Conservation (phyloP, 2,329 filamentous ascomycete species). For the Clonostachys sp. region DNA sequence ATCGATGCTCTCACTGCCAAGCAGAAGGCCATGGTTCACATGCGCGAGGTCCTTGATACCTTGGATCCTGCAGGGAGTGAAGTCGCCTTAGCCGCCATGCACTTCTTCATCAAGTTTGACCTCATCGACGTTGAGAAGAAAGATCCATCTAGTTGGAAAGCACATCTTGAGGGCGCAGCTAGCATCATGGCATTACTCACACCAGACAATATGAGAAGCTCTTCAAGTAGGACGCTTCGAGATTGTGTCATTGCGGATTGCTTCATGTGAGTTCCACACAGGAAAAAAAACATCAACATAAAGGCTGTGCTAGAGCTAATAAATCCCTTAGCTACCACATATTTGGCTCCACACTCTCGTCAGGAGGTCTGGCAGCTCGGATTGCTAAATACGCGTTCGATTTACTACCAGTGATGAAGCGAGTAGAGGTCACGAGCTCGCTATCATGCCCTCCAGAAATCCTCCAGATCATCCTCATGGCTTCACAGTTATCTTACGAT, state of each 20-base stretch:
- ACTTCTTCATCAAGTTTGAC: conserved; percentile 47
- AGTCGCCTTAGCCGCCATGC: conserved; percentile 39
- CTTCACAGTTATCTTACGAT: conserved; percentile 36
- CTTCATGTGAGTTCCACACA: conserved; percentile 29
- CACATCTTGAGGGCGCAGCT: conserved; percentile 39
- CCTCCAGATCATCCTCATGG: conserved; percentile 37
- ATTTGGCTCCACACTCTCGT: conserved; percentile 29
- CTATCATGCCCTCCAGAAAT: conserved; percentile 36
- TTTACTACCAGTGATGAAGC: conserved; percentile 30
- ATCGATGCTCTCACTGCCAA: conserved; percentile 42
- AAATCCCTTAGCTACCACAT: conserved; percentile 29
- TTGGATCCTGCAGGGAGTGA: conserved; percentile 34
- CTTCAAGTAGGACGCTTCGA: conserved; percentile 26
- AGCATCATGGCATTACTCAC: conserved; percentile 31
- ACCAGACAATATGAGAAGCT: conserved; percentile 15
- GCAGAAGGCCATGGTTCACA: conserved; percentile 37
- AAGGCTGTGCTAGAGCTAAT: conserved; percentile 4
- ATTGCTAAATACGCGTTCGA: conserved; percentile 31
- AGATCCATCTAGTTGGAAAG: conserved; percentile 34
- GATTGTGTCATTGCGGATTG: conserved; percentile 44
- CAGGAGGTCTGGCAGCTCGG: conserved; percentile 26
- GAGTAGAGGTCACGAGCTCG: conserved; percentile 34
- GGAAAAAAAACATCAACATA: no score
- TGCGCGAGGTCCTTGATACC: conserved; percentile 32
- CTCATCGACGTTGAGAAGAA: conserved; percentile 41